Base-by-base conservation (phyloP, 208 protist species). In the Perkinsela sp. region DNA sequence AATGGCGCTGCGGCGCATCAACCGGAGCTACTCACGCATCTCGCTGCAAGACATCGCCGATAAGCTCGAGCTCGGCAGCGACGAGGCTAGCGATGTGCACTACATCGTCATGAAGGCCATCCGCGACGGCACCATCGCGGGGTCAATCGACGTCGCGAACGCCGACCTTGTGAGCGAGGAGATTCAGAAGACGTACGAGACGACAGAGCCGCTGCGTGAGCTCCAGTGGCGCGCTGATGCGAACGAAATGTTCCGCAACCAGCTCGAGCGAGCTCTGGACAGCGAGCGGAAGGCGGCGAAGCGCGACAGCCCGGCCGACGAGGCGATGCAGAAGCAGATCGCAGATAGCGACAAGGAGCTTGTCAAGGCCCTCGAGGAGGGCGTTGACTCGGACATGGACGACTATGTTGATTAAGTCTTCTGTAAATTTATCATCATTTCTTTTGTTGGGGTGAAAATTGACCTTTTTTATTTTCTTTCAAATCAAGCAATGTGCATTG, bases 41-140 rank as follows among this genome's bases (percentile, higher is more conserved):
- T 93, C 91, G 67, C 87, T 97, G 31, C 69, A 73, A 0, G 94
- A 97, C 69, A 81, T 98, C 69, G 92, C 88, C 73, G 71, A 80
- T 66, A 97, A 97, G 80, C 83, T 98, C 29, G 74, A 89, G 1
- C 91, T 98, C 71, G 93, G 94, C 72, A 90, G 89, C 70, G 74
- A 85, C 2, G 82, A 92, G 28, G 22, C 40, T 22, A 6, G 40
- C 6, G 93, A 97, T 83, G 91, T 90, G 1, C 91, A 97, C 83
- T 95, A 92, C 77, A 98, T 98, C 71, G 88, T 96, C 32, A 84
- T 94, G 40, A 96, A 97, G 80, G 94, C 94, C 31, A 96, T 97
- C 69, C 84, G 83, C 71, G 92, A 97, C 78, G 88, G 91, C 69
- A 93, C 97, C 22, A 97, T 98, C 73, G 90, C 95, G 72, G 95